Evolutionary conservation across 2,329 filamentous ascomycete species (phyloP), one percentile per base, ranked within the genome.

Genomic region (Clonostachys rhizophaga): DNA sequence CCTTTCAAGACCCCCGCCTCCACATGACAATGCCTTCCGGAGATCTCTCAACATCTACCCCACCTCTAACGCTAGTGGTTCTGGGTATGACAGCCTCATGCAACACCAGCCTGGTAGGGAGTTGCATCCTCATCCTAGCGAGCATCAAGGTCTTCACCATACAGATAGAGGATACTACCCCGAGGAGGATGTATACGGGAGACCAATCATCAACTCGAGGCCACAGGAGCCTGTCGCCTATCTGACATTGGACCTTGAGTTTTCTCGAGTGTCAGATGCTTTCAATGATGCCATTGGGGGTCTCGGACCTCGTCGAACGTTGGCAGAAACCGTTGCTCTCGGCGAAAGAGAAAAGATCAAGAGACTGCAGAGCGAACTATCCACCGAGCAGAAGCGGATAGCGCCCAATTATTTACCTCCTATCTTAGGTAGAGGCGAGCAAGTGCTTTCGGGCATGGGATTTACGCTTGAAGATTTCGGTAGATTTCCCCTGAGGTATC

Each of bases 371-470:
- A 69, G 69, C 43, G 69, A 71, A 44, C 68, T 86, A 42, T 72
- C 79, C 45, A 74, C 77, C 14, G 81, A 86, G 53, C 79, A 81
- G 50, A 66, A 70, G 34, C 68, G 72, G 53, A 79, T 72, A 47
- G 79, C 83, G 33, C 81, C 81, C 16, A 81, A 79, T 42, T 84
- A 85, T 57, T 68, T 85, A 17, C 81, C 82, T 5, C 82, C 82
- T 2, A 84, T 85, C n/a, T 74, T 80, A 50, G 72, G 70, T 36
- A 74, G 74, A 48, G 74, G 79, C 44, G 74, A 79, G 20, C 69
- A 74, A 24, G 71, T 81, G 14, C 75, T 84, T 34, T 74, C 78
- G 47, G 66, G 68, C 2, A 68, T 84, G 13, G 74, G 76, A 1
- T 81, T 84, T 54, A 67, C 65, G 11, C 52, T 67, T 0, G 79